These are phyloP conservation scores for Tetragonia tetragonoides DNA, from an alignment of 148 eudicot species.

Conservation along the genomic window DNA sequence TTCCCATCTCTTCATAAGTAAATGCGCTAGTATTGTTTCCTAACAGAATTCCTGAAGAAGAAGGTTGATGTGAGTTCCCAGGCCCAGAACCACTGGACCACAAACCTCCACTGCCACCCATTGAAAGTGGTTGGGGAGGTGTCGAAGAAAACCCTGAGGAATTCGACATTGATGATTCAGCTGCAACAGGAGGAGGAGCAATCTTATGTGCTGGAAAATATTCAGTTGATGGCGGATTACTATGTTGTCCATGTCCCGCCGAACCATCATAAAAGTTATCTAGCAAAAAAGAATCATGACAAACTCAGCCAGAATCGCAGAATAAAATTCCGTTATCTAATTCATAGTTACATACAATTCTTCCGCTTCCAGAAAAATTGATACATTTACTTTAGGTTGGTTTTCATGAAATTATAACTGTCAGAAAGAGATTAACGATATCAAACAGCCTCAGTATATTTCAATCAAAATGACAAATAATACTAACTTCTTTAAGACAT, in stretches of 20 bases:
- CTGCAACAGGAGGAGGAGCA: slow-evolving; percentile 43
- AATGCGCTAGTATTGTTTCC: slow-evolving; percentile 65
- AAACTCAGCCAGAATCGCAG: slow-evolving; percentile 17
- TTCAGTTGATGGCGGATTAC: slow-evolving; percentile 27
- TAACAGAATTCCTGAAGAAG: slow-evolving; percentile 59
- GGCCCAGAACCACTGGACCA: slow-evolving; percentile 58
- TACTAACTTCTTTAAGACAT: background rate
- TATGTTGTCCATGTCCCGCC: slow-evolving; percentile 53
- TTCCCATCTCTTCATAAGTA: slow-evolving; percentile 73
- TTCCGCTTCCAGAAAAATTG: background rate
- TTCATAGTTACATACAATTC: background rate
- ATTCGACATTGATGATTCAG: slow-evolving; percentile 32
- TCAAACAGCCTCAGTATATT: background rate
- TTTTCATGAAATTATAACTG: background rate
- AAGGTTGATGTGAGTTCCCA: slow-evolving; percentile 41
- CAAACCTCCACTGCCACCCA: slow-evolving; percentile 65
- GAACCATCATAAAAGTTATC: slow-evolving; percentile 55
- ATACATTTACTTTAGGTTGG: background rate
- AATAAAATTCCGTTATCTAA: background rate
- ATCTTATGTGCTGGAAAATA: slow-evolving; percentile 47
- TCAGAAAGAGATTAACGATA: background rate
- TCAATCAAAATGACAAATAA: slow-evolving; percentile 5
- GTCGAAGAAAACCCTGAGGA: slow-evolving; percentile 32
- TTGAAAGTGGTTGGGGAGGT: slow-evolving; percentile 35
- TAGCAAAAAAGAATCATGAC: slow-evolving; percentile 22